phyloP scores from a whole-genome alignment of 805 yeast species.

The Pachysolen tannophilus region DNA sequence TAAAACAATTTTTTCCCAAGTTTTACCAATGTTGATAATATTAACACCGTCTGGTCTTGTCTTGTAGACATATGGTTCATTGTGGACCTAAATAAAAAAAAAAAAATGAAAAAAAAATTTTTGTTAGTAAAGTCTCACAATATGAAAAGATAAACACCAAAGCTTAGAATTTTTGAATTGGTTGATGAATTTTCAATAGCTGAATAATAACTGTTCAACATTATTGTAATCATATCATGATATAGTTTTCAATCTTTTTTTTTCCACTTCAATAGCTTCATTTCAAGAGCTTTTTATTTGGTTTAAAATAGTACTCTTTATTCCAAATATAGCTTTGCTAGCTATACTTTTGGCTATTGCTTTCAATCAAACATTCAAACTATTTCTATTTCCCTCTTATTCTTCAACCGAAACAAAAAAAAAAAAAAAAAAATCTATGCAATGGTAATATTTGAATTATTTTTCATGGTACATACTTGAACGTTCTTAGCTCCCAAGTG shows the following conservation, averaged over 20 bases:
- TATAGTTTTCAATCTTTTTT: neutral
- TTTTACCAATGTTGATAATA: conserved; percentile 96
- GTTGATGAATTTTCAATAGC: too few relatives aligned
- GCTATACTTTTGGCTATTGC: too few relatives aligned
- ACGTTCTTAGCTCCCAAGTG: conserved; percentile 99
- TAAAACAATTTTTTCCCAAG: conserved; percentile 99
- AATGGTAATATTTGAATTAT: too few relatives aligned
- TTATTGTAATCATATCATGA: neutral
- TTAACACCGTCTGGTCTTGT: conserved; percentile 99
- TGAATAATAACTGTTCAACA: neutral
- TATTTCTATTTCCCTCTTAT: too few relatives aligned
- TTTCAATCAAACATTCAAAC: too few relatives aligned
- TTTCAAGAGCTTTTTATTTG: neutral
- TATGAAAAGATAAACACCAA: too few relatives aligned
- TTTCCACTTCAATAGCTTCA: neutral
- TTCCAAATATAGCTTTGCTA: too few relatives aligned
- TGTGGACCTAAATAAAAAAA: conserved; percentile 62
- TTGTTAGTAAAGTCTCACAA: conserved; percentile 5
- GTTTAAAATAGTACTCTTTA: too few relatives aligned
- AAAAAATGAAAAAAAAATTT: conserved; percentile 13
- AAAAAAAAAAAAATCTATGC: too few relatives aligned
- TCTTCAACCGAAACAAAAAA: too few relatives aligned
- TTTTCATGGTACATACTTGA: conserved; percentile 61
- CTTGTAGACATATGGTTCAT: conserved; percentile 93
- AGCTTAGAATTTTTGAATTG: too few relatives aligned